Evolutionary conservation across 192 early-diverging fungal species (phyloP).

Genomic region (Coemansia sp.): DNA sequence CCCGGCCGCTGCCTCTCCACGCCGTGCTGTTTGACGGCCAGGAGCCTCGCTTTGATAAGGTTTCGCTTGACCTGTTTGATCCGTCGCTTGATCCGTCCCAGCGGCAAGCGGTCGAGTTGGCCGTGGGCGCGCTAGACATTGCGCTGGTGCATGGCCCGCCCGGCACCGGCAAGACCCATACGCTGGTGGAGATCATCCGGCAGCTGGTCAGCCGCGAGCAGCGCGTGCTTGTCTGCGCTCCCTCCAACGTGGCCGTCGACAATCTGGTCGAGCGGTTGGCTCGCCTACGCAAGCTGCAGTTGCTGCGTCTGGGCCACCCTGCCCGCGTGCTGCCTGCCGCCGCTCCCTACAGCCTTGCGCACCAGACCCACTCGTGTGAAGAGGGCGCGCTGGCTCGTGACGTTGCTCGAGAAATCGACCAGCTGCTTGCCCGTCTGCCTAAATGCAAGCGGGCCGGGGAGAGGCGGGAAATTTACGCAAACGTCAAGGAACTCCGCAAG

Average conservation of each 20-base stretch:
- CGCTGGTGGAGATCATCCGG: constrained; percentile 79
- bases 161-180: constrained; percentile 90
- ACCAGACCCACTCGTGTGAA: constrained; percentile 62
- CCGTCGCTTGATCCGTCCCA: constrained; percentile 67
- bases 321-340: constrained; percentile 73
- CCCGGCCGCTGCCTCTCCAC: constrained; percentile 28
- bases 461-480: constrained; percentile 59
- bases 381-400: constrained; percentile 73
- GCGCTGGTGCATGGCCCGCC: constrained; percentile 84
- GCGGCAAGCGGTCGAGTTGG: constrained; percentile 63
- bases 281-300: constrained; percentile 49
- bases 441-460: constrained; percentile 67
- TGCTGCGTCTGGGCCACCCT: constrained; percentile 84
- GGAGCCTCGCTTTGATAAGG: constrained; percentile 28
- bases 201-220: constrained; percentile 62
- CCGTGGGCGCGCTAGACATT: constrained; percentile 60
- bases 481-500: constrained; percentile 66
- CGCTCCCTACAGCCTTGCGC: constrained; percentile 67
- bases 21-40: constrained; percentile 43
- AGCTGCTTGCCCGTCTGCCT: constrained; percentile 56
- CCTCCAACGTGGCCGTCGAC: constrained; percentile 86
- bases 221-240: constrained; percentile 82
- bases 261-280: constrained; percentile 82
- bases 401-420: constrained; percentile 74
- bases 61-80: constrained; percentile 57